Percentiles rank a stretch among this genome's conserved stretches.
phyloP scores from a whole-genome alignment of 164 flowering plant species.

The Chloranthus sessilifolius region DNA sequence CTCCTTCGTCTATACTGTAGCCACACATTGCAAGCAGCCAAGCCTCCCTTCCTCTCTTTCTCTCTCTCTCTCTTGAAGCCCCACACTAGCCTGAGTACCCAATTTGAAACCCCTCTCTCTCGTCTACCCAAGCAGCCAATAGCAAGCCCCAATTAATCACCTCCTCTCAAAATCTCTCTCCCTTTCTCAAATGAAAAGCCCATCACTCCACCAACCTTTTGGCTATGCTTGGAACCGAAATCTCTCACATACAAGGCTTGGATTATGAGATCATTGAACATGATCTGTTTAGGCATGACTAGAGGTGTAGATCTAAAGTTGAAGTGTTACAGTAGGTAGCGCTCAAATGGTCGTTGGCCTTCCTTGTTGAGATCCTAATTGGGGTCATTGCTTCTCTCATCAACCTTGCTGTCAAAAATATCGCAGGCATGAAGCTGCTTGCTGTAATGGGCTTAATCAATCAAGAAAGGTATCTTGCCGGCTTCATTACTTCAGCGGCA shows the following conservation, averaged over 20 bases:
- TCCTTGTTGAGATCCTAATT: conserved; percentile 73
- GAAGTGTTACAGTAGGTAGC: conserved; percentile 77
- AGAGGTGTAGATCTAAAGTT: conserved; percentile 74
- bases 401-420: conserved; percentile 88
- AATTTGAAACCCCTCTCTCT: too few species aligned
- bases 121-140: too few species aligned
- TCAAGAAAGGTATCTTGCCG: conserved; percentile 51
- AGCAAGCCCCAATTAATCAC: too few species aligned
- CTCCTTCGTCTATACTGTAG: too few species aligned
- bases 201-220: conserved; percentile 63
- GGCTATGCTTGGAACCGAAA: conserved; percentile 84
- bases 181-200: too few species aligned
- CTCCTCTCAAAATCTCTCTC: too few species aligned
- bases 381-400: conserved; percentile 73
- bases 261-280: conserved; percentile 93
- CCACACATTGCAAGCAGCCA: too few species aligned
- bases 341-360: conserved; percentile 75
- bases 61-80: too few species aligned
- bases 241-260: conserved; percentile 80
- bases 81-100: too few species aligned
- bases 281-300: conserved; percentile 93
- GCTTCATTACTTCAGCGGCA: conserved; percentile 44
- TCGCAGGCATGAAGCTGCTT: conserved; percentile 76
- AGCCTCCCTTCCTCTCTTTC: too few species aligned
- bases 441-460: conserved; percentile 34